Evolutionary conservation across 2,329 filamentous ascomycete genomes (phyloP), one percentile per base, ranked within the genome.

Genomic region (Talaromyces atroroseus): DNA sequence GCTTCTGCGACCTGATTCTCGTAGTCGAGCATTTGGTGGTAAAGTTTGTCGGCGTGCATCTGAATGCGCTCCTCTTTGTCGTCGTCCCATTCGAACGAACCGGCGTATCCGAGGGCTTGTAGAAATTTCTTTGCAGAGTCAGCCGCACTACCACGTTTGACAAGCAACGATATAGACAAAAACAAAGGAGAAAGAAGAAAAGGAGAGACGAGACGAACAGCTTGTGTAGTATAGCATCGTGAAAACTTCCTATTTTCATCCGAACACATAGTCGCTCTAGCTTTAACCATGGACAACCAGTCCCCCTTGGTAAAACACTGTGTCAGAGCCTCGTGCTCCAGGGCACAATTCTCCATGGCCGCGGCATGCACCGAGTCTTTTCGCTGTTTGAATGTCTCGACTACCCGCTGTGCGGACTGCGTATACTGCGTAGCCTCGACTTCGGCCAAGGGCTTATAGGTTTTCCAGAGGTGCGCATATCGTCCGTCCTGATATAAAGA

Each of bases 31-130:
- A 97, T 90, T 64, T 88, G 84, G 66, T 92, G 88, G 73, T 91
- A 99, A 42, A 99, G 80, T 61, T 83, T 84, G 75, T 99, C 94
- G 58, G 92, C 92, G 71, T 96, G 92, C 86, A 97, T 90, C 74
- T 97, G 94, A 60, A 99, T 90, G 63, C 87, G 83, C 70, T 96
- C 92, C 65, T 96, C 89, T 52, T 89, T 81, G 29, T 85, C 80
- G 0, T 80, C 75, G 8, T 86, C 77, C 21, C 85, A 82, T 46
- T 87, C 82, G 60, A 83, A 77, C 24, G 83, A 83, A 7, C 84
- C 82, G 34, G 95, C 81, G 69, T 96, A 97, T 4, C 94, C 94
- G 18, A 99, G 76, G 1, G 92, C 91, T 72, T 92, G 91, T 26
- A 99, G 76, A 64, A 99, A 92, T 71, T 92, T 88, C 82, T 91